Percentiles rank a stretch among this genome's conserved stretches.
These are phyloP conservation scores for Ophiostoma perfectum DNA, from an alignment of 2,329 filamentous ascomycete species.

Conservation along the genomic window DNA sequence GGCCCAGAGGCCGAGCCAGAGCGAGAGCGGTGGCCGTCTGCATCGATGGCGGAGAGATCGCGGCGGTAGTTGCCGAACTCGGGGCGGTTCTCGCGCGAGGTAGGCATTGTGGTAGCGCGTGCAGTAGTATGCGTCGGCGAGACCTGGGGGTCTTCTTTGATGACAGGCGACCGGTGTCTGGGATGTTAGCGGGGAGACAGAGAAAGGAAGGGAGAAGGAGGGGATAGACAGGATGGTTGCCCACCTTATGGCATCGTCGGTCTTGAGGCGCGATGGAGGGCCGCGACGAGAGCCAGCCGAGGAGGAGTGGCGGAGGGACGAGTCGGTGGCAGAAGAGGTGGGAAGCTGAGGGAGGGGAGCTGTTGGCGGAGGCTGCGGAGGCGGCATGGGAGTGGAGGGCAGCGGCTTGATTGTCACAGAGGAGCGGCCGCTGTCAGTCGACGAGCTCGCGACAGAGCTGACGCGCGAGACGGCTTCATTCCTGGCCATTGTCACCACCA, in stretches of 20 bases:
- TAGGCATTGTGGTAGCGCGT: slow-evolving; percentile 39
- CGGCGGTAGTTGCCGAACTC: slow-evolving; percentile 66
- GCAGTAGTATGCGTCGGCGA: slow-evolving; percentile 43
- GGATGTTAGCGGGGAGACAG: no score
- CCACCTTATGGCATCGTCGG: slow-evolving; percentile 40
- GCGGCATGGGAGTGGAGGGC: background rate
- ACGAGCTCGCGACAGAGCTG: slow-evolving; percentile 61
- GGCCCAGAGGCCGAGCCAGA: background rate
- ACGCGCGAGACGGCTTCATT: slow-evolving; percentile 60
- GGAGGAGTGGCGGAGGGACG: slow-evolving; percentile 20
- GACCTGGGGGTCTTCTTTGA: slow-evolving; percentile 40
- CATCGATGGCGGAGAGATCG: slow-evolving; percentile 62
- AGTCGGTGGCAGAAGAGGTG: slow-evolving; percentile 12
- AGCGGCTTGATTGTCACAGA: slow-evolving; percentile 54
- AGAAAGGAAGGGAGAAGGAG: no score
- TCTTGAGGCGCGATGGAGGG: slow-evolving; percentile 49
- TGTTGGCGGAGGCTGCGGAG: slow-evolving; percentile 5
- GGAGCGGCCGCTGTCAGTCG: slow-evolving; percentile 57
- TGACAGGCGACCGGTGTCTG: slow-evolving; percentile 18
- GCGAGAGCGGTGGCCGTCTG: background rate
- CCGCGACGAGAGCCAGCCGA: slow-evolving; percentile 32
- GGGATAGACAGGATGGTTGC: no score
- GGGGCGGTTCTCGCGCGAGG: slow-evolving; percentile 53
- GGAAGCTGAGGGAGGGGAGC: slow-evolving; percentile 15
- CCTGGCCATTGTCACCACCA: slow-evolving; percentile 57